Evolutionary conservation across 2,329 filamentous ascomycete genomes (phyloP).

Genomic region (Pseudogymnoascus sp.): DNA sequence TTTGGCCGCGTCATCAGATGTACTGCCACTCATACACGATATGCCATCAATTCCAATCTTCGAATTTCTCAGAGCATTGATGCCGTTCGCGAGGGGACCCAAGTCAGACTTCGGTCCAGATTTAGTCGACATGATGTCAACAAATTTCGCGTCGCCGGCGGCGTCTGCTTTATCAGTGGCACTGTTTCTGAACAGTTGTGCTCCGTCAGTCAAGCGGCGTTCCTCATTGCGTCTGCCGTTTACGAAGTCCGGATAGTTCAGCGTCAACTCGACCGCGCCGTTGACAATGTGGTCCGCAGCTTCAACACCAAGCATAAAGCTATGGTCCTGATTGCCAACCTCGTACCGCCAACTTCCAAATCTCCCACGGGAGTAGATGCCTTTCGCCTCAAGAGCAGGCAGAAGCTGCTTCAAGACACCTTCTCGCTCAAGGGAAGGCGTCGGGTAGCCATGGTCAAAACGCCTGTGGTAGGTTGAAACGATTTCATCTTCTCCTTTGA

Average conservation of each 20-base stretch:
- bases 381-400: constrained; percentile 82
- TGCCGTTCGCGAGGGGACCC: constrained; percentile 1
- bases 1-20: not conserved
- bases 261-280: constrained; percentile 64
- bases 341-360: constrained; percentile 99
- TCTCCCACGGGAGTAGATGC: constrained; percentile 89
- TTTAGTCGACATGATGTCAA: constrained; percentile 18
- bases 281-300: constrained; percentile 67
- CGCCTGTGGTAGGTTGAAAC: constrained; percentile 96
- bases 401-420: constrained; percentile 87
- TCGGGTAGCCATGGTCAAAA: constrained; percentile 98
- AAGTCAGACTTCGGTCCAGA: not conserved
- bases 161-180: constrained; percentile 24
- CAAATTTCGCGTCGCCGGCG: constrained; percentile 27
- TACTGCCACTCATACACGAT: not conserved
- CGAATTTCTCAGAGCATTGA: constrained; percentile 1
- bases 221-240: constrained; percentile 41
- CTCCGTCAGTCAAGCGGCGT: constrained; percentile 30
- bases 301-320: constrained; percentile 70
- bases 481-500: constrained; percentile 84
- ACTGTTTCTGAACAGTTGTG: constrained; percentile 27
- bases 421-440: constrained; percentile 88
- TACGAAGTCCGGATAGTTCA: constrained; percentile 73
- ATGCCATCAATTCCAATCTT: constrained; percentile 5
- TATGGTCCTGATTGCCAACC: constrained; percentile 70